Conservation (phyloP, 2,329 filamentous ascomycete species). For the Apiospora koreana region DNA sequence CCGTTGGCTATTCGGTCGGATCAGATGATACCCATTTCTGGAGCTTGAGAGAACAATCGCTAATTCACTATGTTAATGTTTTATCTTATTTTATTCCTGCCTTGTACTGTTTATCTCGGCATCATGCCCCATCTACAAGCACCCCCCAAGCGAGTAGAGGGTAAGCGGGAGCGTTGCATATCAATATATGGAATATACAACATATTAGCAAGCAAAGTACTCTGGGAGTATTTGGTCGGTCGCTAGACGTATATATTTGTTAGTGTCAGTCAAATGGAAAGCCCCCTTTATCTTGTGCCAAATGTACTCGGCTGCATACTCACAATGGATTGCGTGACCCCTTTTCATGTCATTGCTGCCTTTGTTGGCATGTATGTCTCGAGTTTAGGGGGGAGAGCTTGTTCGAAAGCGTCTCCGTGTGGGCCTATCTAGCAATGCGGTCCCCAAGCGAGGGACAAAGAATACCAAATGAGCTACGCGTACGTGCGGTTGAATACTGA, state of each 20-base stretch:
- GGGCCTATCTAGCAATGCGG: no score
- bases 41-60: background rate
- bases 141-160: background rate
- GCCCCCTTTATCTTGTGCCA: background rate
- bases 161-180: background rate
- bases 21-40: constrained; percentile 5
- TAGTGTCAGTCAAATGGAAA: background rate
- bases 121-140: background rate
- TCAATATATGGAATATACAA: background rate
- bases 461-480: no score
- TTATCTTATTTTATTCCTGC: background rate
- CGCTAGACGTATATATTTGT: background rate
- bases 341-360: background rate
- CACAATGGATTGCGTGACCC: no score
- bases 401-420: no score
- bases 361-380: background rate
- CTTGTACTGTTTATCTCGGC: background rate
- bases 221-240: background rate
- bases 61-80: background rate
- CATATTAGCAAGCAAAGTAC: background rate
- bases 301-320: no score
- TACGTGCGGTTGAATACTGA: no score
- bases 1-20: background rate
- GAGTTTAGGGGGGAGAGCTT: no score
- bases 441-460: no score